These are phyloP conservation scores for Solanum hybrid DNA, from an alignment of 305 asterid genomes.

Conservation along the genomic window DNA sequence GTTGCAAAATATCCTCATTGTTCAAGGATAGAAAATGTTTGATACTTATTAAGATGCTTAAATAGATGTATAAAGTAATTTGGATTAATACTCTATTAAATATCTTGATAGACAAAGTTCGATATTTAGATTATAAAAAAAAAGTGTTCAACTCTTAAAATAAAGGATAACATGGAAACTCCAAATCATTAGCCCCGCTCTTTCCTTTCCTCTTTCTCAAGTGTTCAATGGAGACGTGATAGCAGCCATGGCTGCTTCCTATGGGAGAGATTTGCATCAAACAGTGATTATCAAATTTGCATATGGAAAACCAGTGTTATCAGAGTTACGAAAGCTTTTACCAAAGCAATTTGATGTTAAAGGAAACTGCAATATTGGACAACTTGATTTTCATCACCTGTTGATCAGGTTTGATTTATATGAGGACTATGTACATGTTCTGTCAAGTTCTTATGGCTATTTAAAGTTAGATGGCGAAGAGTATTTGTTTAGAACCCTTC, in stretches of 20 bases:
- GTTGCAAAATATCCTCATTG: not conserved
- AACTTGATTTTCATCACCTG: not conserved
- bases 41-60: not conserved
- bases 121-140: not conserved
- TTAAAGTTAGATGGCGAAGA: not conserved
- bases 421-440: not conserved
- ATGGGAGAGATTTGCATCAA: not conserved
- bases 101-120: not conserved
- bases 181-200: not conserved
- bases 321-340: not conserved
- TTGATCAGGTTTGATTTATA: not conserved
- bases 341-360: not conserved
- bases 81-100: not conserved
- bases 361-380: not conserved
- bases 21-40: not conserved
- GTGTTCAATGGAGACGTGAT: not conserved
- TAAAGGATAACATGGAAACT: not conserved
- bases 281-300: not conserved
- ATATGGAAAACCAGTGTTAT: not conserved
- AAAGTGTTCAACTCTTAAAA: not conserved
- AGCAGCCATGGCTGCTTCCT: not conserved
- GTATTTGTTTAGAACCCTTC: not conserved
- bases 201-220: not conserved
- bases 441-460: not conserved
- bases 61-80: not conserved